Conservation (phyloP, 2,329 filamentous ascomycete species). For the Cercospora beticola region DNA sequence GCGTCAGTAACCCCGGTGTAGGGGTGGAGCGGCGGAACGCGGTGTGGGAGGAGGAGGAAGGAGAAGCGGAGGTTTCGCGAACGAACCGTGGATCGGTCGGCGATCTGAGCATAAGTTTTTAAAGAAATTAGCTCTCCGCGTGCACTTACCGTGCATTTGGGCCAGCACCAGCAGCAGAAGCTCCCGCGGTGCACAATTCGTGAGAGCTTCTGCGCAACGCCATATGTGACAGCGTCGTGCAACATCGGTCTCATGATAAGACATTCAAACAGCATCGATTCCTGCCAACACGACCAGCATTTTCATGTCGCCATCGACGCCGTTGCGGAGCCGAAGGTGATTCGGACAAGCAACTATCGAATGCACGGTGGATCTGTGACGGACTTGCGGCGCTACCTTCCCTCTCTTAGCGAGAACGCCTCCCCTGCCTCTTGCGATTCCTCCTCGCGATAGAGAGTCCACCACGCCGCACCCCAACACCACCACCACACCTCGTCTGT, state of each 20-base stretch:
- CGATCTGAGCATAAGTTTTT: background rate
- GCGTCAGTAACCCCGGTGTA: background rate
- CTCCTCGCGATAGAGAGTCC: background rate
- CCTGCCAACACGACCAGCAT: background rate
- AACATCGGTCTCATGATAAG: background rate
- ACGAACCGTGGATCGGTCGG: background rate
- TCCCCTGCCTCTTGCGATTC: constrained; percentile 6
- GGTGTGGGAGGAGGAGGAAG: background rate
- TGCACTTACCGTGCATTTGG: background rate
- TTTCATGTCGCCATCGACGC: background rate
- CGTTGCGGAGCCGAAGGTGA: background rate
- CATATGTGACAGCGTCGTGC: background rate
- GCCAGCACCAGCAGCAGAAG: background rate
- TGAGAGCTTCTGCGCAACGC: background rate
- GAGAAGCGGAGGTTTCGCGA: background rate
- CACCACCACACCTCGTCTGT: background rate
- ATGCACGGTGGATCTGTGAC: background rate
- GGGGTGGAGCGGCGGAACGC: background rate
- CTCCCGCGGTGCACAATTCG: background rate
- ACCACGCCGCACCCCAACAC: background rate
- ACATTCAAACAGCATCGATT: background rate
- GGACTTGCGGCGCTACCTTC: background rate
- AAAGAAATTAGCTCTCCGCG: background rate
- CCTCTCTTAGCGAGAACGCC: background rate
- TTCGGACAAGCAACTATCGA: background rate